phyloP scores from a whole-genome alignment of 2,329 filamentous ascomycete species.

The Fusarium sp. region DNA sequence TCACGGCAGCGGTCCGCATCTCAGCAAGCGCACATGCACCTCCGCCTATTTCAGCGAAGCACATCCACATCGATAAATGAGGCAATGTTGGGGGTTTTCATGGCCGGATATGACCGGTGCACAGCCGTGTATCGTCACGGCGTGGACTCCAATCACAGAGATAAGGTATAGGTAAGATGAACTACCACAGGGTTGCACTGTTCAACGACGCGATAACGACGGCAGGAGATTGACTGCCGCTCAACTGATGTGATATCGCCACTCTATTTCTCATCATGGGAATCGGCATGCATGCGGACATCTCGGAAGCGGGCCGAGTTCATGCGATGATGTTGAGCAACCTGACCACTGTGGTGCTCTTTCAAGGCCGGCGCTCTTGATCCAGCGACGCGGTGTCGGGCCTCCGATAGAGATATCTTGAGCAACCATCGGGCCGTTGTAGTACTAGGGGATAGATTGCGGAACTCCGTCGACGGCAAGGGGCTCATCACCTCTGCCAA shows the following conservation, averaged over 20 bases:
- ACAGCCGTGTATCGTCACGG: conserved; percentile 12
- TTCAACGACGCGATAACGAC: background rate
- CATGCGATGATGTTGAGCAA: conserved; percentile 8
- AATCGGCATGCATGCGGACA: background rate
- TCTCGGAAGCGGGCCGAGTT: background rate
- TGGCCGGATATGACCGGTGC: background rate
- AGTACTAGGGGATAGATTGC: background rate
- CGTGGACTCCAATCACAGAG: background rate
- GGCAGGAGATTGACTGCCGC: background rate
- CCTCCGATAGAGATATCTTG: background rate
- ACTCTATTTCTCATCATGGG: background rate
- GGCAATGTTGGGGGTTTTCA: background rate
- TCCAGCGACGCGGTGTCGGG: conserved; percentile 21
- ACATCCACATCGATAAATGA: conserved; percentile 1
- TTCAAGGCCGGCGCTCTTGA: conserved; percentile 13
- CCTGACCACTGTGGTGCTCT: conserved; percentile 5
- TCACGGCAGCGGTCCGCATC: background rate
- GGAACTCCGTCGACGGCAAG: background rate
- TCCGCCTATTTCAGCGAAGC: background rate
- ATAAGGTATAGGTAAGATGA: background rate
- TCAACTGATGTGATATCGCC: background rate
- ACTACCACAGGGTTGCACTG: background rate
- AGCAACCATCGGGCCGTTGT: background rate
- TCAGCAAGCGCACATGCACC: background rate
- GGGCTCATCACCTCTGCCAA: background rate